Evolutionary conservation across 2,329 filamentous ascomycete species (phyloP).

Genomic region (Phialophora verrucosa): DNA sequence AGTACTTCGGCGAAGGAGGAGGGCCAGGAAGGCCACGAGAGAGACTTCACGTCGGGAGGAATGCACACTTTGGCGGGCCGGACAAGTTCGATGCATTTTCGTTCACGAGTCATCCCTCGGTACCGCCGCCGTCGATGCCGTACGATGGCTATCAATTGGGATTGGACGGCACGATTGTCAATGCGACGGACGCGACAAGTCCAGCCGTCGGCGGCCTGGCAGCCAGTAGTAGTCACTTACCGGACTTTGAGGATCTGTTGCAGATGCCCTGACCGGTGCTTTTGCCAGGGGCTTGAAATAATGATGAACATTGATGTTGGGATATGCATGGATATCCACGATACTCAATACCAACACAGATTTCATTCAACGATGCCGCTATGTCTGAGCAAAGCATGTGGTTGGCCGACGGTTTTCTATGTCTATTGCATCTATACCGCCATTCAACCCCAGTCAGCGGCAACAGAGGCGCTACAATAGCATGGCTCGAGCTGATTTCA

Average conservation of each 20-base stretch:
- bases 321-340: background rate
- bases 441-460: background rate
- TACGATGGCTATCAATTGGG: constrained; percentile 21
- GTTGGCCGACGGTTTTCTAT: background rate
- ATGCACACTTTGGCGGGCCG: background rate
- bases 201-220: background rate
- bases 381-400: background rate
- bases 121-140: constrained; percentile 2
- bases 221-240: background rate
- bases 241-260: constrained; percentile 6
- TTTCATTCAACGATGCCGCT: background rate
- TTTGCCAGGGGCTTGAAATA: background rate
- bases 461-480: background rate
- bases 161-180: constrained; percentile 12
- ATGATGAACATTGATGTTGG: background rate
- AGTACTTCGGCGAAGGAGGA: background rate
- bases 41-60: background rate
- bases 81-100: constrained; percentile 33
- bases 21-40: background rate
- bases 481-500: background rate
- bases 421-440: background rate
- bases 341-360: background rate
- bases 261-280: background rate
- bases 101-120: constrained; percentile 12
- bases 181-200: background rate